Base-by-base conservation (phyloP, 2,329 filamentous ascomycete species). In the Nemania sp. region DNA sequence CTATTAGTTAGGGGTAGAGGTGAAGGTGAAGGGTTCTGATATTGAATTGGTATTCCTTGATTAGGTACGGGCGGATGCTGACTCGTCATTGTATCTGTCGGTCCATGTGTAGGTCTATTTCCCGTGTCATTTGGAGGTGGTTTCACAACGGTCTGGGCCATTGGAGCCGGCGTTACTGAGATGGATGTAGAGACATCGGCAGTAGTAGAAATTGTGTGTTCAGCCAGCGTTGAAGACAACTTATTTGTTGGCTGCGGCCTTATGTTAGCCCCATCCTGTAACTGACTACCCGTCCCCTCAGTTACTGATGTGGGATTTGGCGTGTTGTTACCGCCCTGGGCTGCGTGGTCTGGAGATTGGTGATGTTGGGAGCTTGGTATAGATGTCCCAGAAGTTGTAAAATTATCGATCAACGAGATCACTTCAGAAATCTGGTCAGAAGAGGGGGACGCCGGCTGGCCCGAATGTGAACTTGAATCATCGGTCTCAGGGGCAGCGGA, bases 371-470 rank as follows among this genome's bases (percentile, higher is more conserved):
- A 45, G 30, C 17, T 19, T 42, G 47, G 30, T 19, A 19, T 15
- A 20, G 51, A 23, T n/a, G 46, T 42, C n/a, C 15, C 20, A 49
- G 63, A 52, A 19, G 46, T 37, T 12, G 52, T 50, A 12, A 56
- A 49, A 26, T 34, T 56, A 15, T 50, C 49, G 20, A 61, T 48
- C 23, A 42, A 47, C 15, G 59, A 61, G 9, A 61, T 61, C 36
- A 53, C 52, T 40, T 59, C 58, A 14, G 52, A 57, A 37, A 62
- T 58, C n/a, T 58, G 40, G 23, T 57, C 52, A 37, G 45, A 30
- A 9, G 52, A 37, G 2, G 19, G 20, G 14, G 36, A 33, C 3
- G 19, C 7, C 17, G 37, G 50, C 26, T 45, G 31, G 14, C 31
- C 22, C 6, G 33, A 31, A 12, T 51, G 24, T n/a, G 28, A 15